Base-by-base conservation (phyloP, 2,329 filamentous ascomycete species). In the Fusarium sp. region DNA sequence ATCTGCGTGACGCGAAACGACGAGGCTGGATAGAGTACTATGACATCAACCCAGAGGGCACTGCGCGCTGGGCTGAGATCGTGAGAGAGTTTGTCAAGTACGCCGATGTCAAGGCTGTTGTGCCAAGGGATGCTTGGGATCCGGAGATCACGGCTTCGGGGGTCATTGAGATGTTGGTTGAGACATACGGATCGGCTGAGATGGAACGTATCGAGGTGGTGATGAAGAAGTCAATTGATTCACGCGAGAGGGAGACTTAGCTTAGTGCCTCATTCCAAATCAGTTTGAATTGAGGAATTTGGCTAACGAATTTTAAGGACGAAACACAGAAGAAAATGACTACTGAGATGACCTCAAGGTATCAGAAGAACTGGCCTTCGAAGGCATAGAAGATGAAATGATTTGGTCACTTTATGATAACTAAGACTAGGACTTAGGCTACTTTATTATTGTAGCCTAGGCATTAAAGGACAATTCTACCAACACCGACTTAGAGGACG, bases 21-120 rank as follows among this genome's bases (percentile, higher is more conserved):
- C 43, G 57, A 40, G 57, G 32, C 15, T 63, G 60, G 60, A 47
- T 63, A 18, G 46, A 63, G 16, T 42, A 63, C 32, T 63, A 62
- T 8, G 60, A 62, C 14, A 62, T 18, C 3, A 5, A 62, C 12
- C 46, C 42, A 5, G 57, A 62, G 38, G 60, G 60, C 8, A 62
- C 57, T 16, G 40, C 46, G 8, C 57, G 60, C 2, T 63, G 60
- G 60, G 10, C 57, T 3, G 30, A 34, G 25, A 63, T 63, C 15
- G 20, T 62, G 24, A 34, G 12, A 1, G 27, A 34, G 6, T 54
- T 62, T 6, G 46, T 62, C 15, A 9, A 47, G 14, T 47, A 46
- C 24, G 29, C 60, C 1, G 46, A 62, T 9, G 20, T 62, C 2
- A 14, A 27, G 14, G 42, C 60, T 46, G 22, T 63, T 27, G 24